Base-by-base conservation (phyloP, 2,329 filamentous ascomycete genomes). In the Phyllosticta capitalensis region DNA sequence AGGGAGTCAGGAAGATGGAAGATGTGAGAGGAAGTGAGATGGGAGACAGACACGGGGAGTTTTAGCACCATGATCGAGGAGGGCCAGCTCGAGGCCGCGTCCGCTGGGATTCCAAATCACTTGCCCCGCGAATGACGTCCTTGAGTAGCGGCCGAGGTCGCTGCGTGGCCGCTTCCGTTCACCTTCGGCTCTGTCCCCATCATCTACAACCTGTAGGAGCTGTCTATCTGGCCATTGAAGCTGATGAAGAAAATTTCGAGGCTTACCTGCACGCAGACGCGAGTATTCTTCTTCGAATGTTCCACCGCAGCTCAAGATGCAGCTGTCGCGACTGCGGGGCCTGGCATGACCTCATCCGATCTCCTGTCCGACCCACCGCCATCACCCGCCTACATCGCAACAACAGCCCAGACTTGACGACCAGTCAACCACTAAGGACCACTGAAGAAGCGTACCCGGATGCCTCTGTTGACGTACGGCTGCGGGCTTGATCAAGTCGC, bases 31-130 rank as follows among this genome's bases (percentile, higher is more conserved):
- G 38, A 21, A 19, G 33, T 7, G 49, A n/a, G 28, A 14, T 2
- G 24, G 30, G 7, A 24, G 38, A 17, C 50, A 38, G 56, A 5
- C 4, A 45, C 14, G 20, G 38, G 9, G 38, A 28, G 51, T 59
- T 59, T 59, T 52, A 59, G 48, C 58, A 59, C 58, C 58, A 38
- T 59, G 38, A 45, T 45, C 38, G n/a, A n/a, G 58, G 58, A 59
- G 58, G 58, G 58, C 52, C 56, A 59, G 58, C 58, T 52, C 20
- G 52, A 45, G 49, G 38, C 52, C 49, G 49, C 24, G 17, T n/a
- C 49, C 55, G 49, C 55, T 48, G 33, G 33, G 56, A 59, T 59
- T 59, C 45, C 28, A 24, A 59, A 59, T 59, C 56, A 59, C 33
- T 17, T 54, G 56, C 56, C 56, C 52, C 56, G 56, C 56, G 56